Conservation (phyloP, 139 green algal genomes). For the Deuterostichococcus epilithicus region DNA sequence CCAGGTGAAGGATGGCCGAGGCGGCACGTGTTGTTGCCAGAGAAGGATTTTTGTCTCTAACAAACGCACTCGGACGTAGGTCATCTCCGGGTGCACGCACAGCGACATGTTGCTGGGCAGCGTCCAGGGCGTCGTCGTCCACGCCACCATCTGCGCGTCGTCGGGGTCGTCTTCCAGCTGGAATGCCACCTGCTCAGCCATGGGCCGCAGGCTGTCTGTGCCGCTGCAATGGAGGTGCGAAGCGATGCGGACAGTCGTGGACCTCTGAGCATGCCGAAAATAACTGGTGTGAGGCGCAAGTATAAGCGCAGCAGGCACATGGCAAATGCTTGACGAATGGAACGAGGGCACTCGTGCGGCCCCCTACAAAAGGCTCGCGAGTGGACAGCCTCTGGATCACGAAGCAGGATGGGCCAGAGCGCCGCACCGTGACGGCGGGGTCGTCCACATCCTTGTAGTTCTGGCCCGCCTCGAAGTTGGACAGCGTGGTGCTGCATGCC, state of each 20-base stretch:
- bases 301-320: neutral
- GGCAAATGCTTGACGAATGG: neutral
- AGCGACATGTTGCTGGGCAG: conserved; percentile 96
- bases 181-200: conserved; percentile 77
- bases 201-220: too few species aligned
- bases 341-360: too few species aligned
- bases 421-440: conserved; percentile 66
- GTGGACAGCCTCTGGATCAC: too few species aligned
- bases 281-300: too few species aligned
- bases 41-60: too few species aligned
- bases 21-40: too few species aligned
- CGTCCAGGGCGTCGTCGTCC: conserved; percentile 99
- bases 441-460: conserved; percentile 96
- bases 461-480: conserved; percentile 97
- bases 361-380: too few species aligned
- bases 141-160: conserved; percentile 81
- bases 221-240: too few species aligned
- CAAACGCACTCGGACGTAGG: conserved; percentile 80
- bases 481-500: conserved; percentile 86
- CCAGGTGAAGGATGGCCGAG: too few species aligned
- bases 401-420: neutral
- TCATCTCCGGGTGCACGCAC: conserved; percentile 91
- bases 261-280: too few species aligned
- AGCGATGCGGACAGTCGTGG: too few species aligned
- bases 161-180: conserved; percentile 70